Evolutionary conservation across 1,284 basidiomycete genomes (phyloP).

Genomic region (Malassezia vespertilionis): DNA sequence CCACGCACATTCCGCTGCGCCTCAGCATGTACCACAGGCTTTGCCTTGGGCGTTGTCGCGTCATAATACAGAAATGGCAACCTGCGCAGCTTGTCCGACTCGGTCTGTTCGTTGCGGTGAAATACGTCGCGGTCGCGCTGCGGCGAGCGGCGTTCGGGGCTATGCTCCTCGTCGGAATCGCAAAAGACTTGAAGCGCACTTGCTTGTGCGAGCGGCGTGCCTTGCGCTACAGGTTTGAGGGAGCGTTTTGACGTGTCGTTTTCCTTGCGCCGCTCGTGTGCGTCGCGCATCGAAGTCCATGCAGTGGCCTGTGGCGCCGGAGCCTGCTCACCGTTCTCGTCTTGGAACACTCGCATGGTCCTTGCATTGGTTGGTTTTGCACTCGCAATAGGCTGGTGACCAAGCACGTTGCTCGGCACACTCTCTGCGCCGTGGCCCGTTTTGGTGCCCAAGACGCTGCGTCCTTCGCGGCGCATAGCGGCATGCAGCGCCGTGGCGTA

Average conservation of each 20-base stretch:
- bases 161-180: slow-evolving; percentile 50
- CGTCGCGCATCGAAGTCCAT: slow-evolving; percentile 30
- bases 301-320: slow-evolving; percentile 1
- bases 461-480: slow-evolving; percentile 33
- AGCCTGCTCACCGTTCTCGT: slow-evolving; percentile 11
- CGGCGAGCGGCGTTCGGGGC: slow-evolving; percentile 1
- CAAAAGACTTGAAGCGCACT: slow-evolving; percentile 34
- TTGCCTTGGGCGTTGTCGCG: slow-evolving; percentile 19
- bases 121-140: slow-evolving; percentile 5
- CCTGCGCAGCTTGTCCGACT: slow-evolving; percentile 32
- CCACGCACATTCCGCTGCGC: not conserved
- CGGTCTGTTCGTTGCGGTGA: slow-evolving; percentile 15
- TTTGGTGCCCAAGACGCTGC: slow-evolving; percentile 39
- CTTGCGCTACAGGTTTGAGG: slow-evolving; percentile 1
- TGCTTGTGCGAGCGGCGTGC: slow-evolving; percentile 12
- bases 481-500: slow-evolving; percentile 30
- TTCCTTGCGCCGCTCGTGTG: slow-evolving; percentile 29
- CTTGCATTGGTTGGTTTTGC: slow-evolving; percentile 6
- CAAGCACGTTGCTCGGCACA: slow-evolving; percentile 10
- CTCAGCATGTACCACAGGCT: not conserved
- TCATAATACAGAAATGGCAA: slow-evolving; percentile 38
- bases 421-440: slow-evolving; percentile 15
- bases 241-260: slow-evolving; percentile 12
- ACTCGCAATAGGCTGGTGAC: slow-evolving; percentile 9
- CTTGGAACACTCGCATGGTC: slow-evolving; percentile 16